Conservation (phyloP, 2,329 filamentous ascomycete species). For the Colletotrichum viniferum region DNA sequence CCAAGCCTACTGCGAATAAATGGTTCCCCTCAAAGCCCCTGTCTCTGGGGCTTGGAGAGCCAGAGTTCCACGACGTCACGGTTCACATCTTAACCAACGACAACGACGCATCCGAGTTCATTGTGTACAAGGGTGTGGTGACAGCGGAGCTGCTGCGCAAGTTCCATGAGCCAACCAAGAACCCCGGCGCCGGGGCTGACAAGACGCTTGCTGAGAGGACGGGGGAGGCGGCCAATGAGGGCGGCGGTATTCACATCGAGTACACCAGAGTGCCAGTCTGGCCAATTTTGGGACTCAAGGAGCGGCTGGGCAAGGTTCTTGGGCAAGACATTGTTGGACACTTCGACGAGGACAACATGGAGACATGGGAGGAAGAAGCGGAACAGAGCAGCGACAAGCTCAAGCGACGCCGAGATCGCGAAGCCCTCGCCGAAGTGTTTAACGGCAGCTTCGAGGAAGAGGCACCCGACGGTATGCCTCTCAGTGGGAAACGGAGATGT, state of each 20-base stretch:
- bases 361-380: conserved; percentile 47
- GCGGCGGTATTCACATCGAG: conserved; percentile 49
- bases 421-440: conserved; percentile 39
- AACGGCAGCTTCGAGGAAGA: conserved; percentile 46
- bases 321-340: conserved; percentile 55
- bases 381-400: conserved; percentile 27
- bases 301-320: conserved; percentile 58
- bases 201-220: background rate
- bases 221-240: conserved; percentile 27
- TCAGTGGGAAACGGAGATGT: conserved; percentile 41
- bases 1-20: conserved; percentile 6
- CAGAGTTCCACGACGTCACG: conserved; percentile 51
- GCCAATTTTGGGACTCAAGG: conserved; percentile 59
- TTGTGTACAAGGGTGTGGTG: conserved; percentile 57
- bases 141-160: conserved; percentile 52
- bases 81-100: conserved; percentile 58
- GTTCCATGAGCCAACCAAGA: conserved; percentile 53
- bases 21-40: conserved; percentile 6
- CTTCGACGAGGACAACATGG: conserved; percentile 41
- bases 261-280: conserved; percentile 56
- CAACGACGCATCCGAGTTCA: conserved; percentile 50
- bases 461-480: conserved; percentile 33
- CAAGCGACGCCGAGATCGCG: conserved; percentile 40
- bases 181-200: conserved; percentile 25
- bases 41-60: conserved; percentile 8